Evolutionary conservation across 257 asterid genomes (phyloP), one percentile per base, ranked within the genome.

Genomic region (Perilla frutescens): DNA sequence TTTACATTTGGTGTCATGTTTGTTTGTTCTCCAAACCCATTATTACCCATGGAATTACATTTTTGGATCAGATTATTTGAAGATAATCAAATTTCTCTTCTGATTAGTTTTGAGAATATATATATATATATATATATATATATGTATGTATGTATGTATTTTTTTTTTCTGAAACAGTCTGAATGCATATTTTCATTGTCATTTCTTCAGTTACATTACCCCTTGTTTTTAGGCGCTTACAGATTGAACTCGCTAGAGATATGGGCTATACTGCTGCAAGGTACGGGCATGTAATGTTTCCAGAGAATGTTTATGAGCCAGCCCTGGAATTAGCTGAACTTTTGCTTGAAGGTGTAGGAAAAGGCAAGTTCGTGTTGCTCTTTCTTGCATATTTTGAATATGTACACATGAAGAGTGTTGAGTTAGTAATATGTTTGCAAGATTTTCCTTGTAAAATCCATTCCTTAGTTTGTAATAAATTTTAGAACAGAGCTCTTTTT

Each of bases 211-310:
- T 85, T 82, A 74, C 84, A 76, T 81, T 84, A 76, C 84, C 66
- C 77, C 81, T 78, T 62, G 80, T 79, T 47, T 78, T 91, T 87
- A 90, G 93, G 91, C 84, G 92, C 85, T 88, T 94, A 79, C 96
- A 91, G 99, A 83, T 90, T 85, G 99, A 95, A 86, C 97, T 92
- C 81, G 99, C 99, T 58, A 86, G 94, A 87, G 91, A 89, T 73
- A 78, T 95, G 91, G 98, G 98, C 56, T 95, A 95, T 75, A 82
- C 97, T 79, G 85, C 96, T 83, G 97, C 96, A 68, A 91, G 99
- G 76, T 95, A 90, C 75, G 99, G 99, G 40, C 99, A 95, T 82
- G 97, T 95, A 51, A 92, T 95, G 99, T 95, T 95, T 80, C 99
- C 99, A 3, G 97, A 95, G 85, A 95, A 95, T 82, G 99, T 90